phyloP scores from a whole-genome alignment of 176 grass and related monocot genomes.

The Chloris gayana region DNA sequence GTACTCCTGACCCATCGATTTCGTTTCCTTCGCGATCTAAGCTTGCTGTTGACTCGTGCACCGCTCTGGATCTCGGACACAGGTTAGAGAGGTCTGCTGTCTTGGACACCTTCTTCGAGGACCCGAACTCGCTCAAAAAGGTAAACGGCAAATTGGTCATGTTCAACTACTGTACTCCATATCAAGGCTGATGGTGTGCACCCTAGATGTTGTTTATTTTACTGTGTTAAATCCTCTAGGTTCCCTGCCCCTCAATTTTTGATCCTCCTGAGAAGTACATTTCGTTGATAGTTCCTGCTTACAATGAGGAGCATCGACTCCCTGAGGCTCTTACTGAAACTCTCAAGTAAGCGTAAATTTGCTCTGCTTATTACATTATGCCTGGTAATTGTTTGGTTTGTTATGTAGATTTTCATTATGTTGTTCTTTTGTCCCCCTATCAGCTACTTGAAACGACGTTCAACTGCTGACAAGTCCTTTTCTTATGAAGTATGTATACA shows the following conservation, averaged over 20 bases:
- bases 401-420: conserved; percentile 16
- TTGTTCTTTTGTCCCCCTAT: conserved; percentile 22
- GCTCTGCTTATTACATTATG: neutral
- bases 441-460: conserved; percentile 83
- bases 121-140: conserved; percentile 93
- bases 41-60: conserved; percentile 23
- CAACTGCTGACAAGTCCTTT: conserved; percentile 68
- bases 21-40: conserved; percentile 11
- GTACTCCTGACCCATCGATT: neutral
- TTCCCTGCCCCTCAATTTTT: conserved; percentile 80
- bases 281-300: conserved; percentile 84
- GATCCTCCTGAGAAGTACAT: conserved; percentile 87
- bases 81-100: conserved; percentile 69
- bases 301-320: conserved; percentile 86
- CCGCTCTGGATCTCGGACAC: conserved; percentile 41
- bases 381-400: conserved; percentile 21
- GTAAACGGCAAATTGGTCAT: conserved; percentile 16
- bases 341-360: conserved; percentile 58
- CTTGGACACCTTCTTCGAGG: conserved; percentile 80
- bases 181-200: conserved; percentile 2
- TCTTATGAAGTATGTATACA: conserved; percentile 77
- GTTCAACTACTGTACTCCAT: neutral
- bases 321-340: conserved; percentile 70
- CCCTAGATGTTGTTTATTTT: conserved; percentile 36
- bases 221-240: conserved; percentile 46